phyloP scores from a whole-genome alignment of 2,329 filamentous ascomycete genomes.

The Canariomyces notabilis region DNA sequence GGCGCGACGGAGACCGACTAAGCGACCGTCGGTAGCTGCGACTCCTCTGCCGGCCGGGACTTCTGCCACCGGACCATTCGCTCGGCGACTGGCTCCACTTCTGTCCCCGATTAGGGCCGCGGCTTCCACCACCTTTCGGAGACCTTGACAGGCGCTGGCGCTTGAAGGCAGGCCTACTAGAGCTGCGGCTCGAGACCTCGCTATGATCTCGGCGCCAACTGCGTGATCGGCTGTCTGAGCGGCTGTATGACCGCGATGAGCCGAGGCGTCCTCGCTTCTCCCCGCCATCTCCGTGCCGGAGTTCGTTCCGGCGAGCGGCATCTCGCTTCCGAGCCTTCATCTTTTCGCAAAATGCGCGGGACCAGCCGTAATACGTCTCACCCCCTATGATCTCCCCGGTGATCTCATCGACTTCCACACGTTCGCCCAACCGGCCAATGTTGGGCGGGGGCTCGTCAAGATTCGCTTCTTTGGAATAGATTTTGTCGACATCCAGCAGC shows the following conservation, averaged over 20 bases:
- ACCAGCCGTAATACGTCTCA: conserved; percentile 87
- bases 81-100: conserved; percentile 25
- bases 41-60: conserved; percentile 23
- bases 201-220: conserved; percentile 29
- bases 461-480: conserved; percentile 55
- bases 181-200: conserved; percentile 30
- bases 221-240: conserved; percentile 31
- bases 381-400: conserved; percentile 60
- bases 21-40: conserved; percentile 22
- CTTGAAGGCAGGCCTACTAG: conserved; percentile 36
- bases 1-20: conserved; percentile 25
- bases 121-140: conserved; percentile 21
- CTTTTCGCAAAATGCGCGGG: conserved; percentile 69
- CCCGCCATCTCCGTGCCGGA: conserved; percentile 25
- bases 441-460: conserved; percentile 50
- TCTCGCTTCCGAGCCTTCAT: conserved; percentile 56
- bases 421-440: conserved; percentile 71
- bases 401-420: conserved; percentile 59
- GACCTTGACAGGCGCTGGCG: conserved; percentile 36
- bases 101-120: conserved; percentile 16
- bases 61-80: conserved; percentile 1
- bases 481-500: conserved; percentile 62
- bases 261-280: conserved; percentile 13
- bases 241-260: conserved; percentile 21
- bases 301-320: neutral